Evolutionary conservation across 2,329 filamentous ascomycete species (phyloP).

Genomic region (Sphaerulina vaccinii): DNA sequence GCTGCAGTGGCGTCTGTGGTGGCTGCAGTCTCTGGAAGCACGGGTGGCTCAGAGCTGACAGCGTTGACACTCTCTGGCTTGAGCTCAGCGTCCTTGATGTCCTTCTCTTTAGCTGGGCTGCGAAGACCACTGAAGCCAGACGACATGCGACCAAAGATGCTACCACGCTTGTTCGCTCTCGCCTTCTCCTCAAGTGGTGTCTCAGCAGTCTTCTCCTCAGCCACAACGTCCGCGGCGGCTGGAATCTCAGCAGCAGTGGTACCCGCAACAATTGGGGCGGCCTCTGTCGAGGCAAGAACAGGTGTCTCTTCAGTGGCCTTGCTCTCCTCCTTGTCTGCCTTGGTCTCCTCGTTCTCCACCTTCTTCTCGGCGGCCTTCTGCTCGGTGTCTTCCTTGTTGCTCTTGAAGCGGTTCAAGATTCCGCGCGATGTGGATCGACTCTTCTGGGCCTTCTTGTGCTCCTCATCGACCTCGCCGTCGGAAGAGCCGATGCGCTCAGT

Average conservation of each 20-base stretch:
- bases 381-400: slow-evolving; percentile 59
- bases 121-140: slow-evolving; percentile 60
- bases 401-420: slow-evolving; percentile 58
- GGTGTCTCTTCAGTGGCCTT: slow-evolving; percentile 38
- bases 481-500: slow-evolving; percentile 41
- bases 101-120: slow-evolving; percentile 59
- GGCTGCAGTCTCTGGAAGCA: slow-evolving; percentile 42
- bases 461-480: slow-evolving; percentile 47
- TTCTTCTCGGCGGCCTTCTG: slow-evolving; percentile 44
- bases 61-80: slow-evolving; percentile 52
- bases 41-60: slow-evolving; percentile 42
- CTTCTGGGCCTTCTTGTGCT: slow-evolving; percentile 52
- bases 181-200: slow-evolving; percentile 48
- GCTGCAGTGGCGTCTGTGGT: slow-evolving; percentile 39
- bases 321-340: slow-evolving; percentile 44
- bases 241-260: slow-evolving; percentile 37
- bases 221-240: slow-evolving; percentile 42
- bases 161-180: slow-evolving; percentile 78
- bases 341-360: slow-evolving; percentile 43
- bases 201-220: slow-evolving; percentile 41
- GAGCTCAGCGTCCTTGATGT: slow-evolving; percentile 70
- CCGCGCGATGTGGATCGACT: slow-evolving; percentile 60
- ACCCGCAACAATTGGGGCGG: slow-evolving; percentile 29
- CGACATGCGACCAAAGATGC: slow-evolving; percentile 67
- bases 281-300: slow-evolving; percentile 35